These are phyloP conservation scores for Solanum etuberosum DNA, from an alignment of 257 asterid species.

Conservation along the genomic window DNA sequence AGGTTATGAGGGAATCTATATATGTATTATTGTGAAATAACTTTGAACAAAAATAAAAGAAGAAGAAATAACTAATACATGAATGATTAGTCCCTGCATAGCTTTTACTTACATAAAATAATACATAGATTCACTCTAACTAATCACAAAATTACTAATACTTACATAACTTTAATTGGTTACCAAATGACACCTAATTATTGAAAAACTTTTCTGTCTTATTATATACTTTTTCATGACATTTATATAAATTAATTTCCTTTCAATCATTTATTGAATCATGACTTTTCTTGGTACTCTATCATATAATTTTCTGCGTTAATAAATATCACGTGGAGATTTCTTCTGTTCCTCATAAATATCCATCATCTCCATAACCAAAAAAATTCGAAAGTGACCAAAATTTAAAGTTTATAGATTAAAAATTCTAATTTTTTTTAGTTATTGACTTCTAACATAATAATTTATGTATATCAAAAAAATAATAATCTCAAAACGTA, in stretches of 20 bases:
- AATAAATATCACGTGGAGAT: not conserved
- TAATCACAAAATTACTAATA: too few species aligned
- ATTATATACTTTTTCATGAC: not conserved
- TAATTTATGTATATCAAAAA: not conserved
- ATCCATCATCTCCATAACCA: not conserved
- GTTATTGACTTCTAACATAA: not conserved
- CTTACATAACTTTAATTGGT: too few species aligned
- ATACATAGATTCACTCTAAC: too few species aligned
- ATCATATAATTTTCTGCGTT: not conserved
- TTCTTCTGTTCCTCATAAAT: not conserved
- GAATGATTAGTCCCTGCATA: not conserved
- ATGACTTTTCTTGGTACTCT: not conserved
- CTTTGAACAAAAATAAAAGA: too few species aligned
- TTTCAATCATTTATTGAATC: not conserved
- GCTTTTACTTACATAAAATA: too few species aligned
- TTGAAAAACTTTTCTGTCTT: not conserved
- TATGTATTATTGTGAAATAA: too few species aligned
- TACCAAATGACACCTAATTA: not conserved
- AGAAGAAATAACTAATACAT: not conserved
- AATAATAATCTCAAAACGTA: not conserved
- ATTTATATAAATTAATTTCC: not conserved
- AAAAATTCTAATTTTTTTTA: not conserved
- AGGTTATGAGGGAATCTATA: too few species aligned
- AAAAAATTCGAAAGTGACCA: accelerated
- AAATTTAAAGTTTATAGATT: not conserved